Evolutionary conservation across 768 basidiomycete species (phyloP).

Genomic region (Mycena sanguinolenta): DNA sequence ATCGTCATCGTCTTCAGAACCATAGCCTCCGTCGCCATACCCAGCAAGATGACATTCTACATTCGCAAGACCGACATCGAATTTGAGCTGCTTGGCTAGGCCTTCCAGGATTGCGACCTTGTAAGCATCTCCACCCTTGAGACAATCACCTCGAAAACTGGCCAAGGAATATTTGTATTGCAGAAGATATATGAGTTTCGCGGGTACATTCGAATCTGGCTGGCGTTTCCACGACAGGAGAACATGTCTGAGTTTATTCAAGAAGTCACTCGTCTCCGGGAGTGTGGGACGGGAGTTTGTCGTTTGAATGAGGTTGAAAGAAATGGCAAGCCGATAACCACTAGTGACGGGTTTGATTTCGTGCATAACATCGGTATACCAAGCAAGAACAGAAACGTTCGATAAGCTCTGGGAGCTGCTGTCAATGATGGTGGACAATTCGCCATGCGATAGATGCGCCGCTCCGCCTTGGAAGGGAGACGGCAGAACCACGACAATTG

Average conservation of each 20-base stretch:
- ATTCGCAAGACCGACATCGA: constrained; percentile 47
- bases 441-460: constrained; percentile 39
- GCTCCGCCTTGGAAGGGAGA: constrained; percentile 54
- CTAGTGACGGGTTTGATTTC: constrained; percentile 54
- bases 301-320: constrained; percentile 55
- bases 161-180: constrained; percentile 37
- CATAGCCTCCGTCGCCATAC: neutral
- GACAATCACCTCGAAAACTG: constrained; percentile 32
- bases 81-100: constrained; percentile 45
- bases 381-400: constrained; percentile 50
- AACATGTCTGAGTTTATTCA: constrained; percentile 40
- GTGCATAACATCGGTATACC: constrained; percentile 57
- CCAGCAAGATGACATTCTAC: constrained; percentile 38
- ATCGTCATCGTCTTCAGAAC: constrained; percentile 9
- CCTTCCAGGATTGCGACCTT: constrained; percentile 40
- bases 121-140: constrained; percentile 53
- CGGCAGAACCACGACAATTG: constrained; percentile 55
- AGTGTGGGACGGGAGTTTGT: constrained; percentile 35
- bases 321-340: constrained; percentile 56
- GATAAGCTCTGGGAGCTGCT: constrained; percentile 36
- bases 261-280: constrained; percentile 26
- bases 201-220: constrained; percentile 4
- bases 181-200: constrained; percentile 36
- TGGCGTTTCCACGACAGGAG: constrained; percentile 35
- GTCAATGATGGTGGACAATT: constrained; percentile 42